These are phyloP conservation scores for Chaetomidium leptoderma DNA, from an alignment of 495 filamentous ascomycete species.

Conservation along the genomic window DNA sequence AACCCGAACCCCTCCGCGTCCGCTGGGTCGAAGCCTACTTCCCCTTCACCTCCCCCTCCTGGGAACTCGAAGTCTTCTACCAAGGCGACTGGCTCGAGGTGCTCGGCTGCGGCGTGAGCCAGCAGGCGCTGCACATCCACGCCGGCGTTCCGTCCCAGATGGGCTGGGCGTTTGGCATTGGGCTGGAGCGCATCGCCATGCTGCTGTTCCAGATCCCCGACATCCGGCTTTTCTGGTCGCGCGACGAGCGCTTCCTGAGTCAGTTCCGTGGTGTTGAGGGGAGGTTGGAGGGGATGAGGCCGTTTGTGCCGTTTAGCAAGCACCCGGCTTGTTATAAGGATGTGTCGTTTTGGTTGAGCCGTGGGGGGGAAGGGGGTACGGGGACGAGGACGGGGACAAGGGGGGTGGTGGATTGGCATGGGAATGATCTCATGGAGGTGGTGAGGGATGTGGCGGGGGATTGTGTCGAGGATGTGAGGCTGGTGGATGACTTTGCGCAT, in stretches of 20 bases:
- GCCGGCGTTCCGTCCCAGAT: slow-evolving; percentile 70
- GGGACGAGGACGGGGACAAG: slow-evolving; percentile 50
- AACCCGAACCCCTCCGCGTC: slow-evolving; percentile 67
- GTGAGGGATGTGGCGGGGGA: slow-evolving; percentile 76
- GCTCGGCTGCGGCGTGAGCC: slow-evolving; percentile 85
- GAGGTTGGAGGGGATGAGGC: slow-evolving; percentile 47
- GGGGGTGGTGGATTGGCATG: slow-evolving; percentile 60
- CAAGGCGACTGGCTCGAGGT: slow-evolving; percentile 92
- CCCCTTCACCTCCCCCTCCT: slow-evolving; percentile 90
- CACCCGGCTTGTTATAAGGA: slow-evolving; percentile 85
- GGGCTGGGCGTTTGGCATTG: slow-evolving; percentile 95
- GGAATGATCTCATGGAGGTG: slow-evolving; percentile 97
- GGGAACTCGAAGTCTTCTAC: slow-evolving; percentile 96
- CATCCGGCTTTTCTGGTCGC: slow-evolving; percentile 96
- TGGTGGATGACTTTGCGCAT: slow-evolving; percentile 80
- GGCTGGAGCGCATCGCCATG: slow-evolving; percentile 93
- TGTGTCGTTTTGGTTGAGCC: slow-evolving; percentile 92
- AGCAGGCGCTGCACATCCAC: slow-evolving; percentile 71
- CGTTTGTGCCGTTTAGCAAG: slow-evolving; percentile 83
- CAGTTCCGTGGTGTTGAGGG: slow-evolving; percentile 67
- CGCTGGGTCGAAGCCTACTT: slow-evolving; percentile 97
- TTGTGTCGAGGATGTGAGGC: slow-evolving; percentile 76
- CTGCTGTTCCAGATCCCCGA: slow-evolving; percentile 91
- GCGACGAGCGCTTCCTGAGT: slow-evolving; percentile 70
- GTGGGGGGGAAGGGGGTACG: slow-evolving; percentile 49